phyloP scores from a whole-genome alignment of 2,329 filamentous ascomycete genomes.

The Gliomastix tumulicola region DNA sequence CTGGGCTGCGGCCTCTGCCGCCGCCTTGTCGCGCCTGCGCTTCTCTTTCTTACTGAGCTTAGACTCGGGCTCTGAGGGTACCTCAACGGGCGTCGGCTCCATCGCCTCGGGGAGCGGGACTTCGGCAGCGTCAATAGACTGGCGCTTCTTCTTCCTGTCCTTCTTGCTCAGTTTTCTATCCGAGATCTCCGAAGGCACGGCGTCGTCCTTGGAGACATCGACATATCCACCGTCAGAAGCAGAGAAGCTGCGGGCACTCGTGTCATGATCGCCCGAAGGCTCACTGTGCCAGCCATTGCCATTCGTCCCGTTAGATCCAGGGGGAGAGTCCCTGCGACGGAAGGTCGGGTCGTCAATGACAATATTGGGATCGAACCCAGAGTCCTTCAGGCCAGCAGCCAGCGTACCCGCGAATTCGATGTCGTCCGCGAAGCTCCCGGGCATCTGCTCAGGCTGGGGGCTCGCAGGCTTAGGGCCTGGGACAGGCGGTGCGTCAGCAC shows the following conservation, averaged over 20 bases:
- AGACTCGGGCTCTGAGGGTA: constrained; percentile 11
- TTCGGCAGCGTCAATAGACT: constrained; percentile 1
- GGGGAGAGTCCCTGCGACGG: constrained; percentile 56
- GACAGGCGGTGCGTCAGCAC: constrained; percentile 33
- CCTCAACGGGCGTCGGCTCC: constrained; percentile 6
- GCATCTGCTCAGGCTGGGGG: constrained; percentile 44
- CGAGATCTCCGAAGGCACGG: constrained; percentile 12
- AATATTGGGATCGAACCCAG: constrained; percentile 64
- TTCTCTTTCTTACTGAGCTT: constrained; percentile 25
- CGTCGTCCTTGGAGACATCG: constrained; percentile 28
- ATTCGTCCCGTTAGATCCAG: constrained; percentile 44
- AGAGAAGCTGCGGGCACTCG: too few relatives aligned
- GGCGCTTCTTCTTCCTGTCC: constrained; percentile 32
- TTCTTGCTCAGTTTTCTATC: constrained; percentile 35
- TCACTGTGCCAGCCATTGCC: constrained; percentile 36
- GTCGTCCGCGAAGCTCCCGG: constrained; percentile 61
- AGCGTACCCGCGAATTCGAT: constrained; percentile 63
- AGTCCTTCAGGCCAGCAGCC: constrained; percentile 60
- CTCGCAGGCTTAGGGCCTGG: constrained; percentile 51
- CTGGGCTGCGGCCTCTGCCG: constrained; percentile 15
- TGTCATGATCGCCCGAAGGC: constrained; percentile 43
- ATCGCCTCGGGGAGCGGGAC: constrained; percentile 1
- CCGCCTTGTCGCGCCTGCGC: constrained; percentile 33
- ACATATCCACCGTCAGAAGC: constrained; percentile 39
- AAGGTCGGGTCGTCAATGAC: constrained; percentile 61